These are phyloP conservation scores for Erodium texanum DNA, from an alignment of 441 rosid genomes.

Conservation along the genomic window DNA sequence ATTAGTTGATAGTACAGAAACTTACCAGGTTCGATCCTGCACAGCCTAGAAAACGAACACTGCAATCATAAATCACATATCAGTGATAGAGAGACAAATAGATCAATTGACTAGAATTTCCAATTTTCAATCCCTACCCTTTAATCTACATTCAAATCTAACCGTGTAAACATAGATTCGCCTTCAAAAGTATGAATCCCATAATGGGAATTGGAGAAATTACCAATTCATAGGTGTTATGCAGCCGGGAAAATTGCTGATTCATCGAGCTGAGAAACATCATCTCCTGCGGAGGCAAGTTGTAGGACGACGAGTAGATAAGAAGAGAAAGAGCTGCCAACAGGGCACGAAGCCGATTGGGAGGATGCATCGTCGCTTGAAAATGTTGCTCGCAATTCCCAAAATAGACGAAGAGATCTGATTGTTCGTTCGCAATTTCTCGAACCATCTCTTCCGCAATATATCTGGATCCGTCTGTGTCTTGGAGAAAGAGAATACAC, in stretches of 20 bases:
- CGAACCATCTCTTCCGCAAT: too few relatives aligned
- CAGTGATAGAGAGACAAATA: too few relatives aligned
- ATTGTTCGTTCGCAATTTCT: too few relatives aligned
- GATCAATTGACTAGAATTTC: too few relatives aligned
- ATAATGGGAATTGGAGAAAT: background rate
- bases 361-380: background rate
- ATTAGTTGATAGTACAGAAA: too few relatives aligned
- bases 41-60: too few relatives aligned
- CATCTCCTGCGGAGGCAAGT: conserved; percentile 3
- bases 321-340: background rate
- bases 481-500: too few relatives aligned
- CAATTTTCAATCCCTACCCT: background rate
- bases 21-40: too few relatives aligned
- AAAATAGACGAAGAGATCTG: too few relatives aligned
- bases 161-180: background rate
- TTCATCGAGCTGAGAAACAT: conserved; percentile 11
- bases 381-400: too few relatives aligned
- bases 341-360: background rate
- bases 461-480: too few relatives aligned
- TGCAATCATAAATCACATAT: too few relatives aligned
- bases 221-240: conserved; percentile 8
- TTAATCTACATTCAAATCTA: background rate
- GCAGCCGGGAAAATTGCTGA: conserved; percentile 8
- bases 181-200: background rate
- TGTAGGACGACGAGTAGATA: conserved; percentile 1